phyloP scores from a whole-genome alignment of 371 early-diverging fungal genomes.

The Saksenaea vasiformis region DNA sequence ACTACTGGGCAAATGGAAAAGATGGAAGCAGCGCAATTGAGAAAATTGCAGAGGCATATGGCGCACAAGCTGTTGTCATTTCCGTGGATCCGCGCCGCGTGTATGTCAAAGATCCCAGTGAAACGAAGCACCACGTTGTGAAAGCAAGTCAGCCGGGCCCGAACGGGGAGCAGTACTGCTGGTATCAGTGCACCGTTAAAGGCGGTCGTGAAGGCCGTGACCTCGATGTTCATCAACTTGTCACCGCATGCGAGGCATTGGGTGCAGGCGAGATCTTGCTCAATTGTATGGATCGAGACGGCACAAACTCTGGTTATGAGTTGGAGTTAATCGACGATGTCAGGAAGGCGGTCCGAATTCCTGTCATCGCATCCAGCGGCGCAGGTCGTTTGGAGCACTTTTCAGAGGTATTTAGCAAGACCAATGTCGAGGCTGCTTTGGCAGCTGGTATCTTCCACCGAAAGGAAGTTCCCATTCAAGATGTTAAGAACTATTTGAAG shows the following conservation, averaged over 20 bases:
- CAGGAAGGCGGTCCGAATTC: conserved; percentile 78
- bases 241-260: conserved; percentile 82
- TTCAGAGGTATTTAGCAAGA: conserved; percentile 78
- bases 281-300: conserved; percentile 97
- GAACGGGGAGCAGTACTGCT: conserved; percentile 90
- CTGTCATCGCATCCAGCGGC: conserved; percentile 96
- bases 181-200: conserved; percentile 98
- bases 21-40: conserved; percentile 83
- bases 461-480: conserved; percentile 83
- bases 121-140: conserved; percentile 78
- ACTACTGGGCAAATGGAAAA: conserved; percentile 63
- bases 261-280: conserved; percentile 97
- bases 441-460: conserved; percentile 99
- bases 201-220: conserved; percentile 96
- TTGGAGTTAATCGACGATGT: conserved; percentile 79
- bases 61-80: conserved; percentile 96
- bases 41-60: conserved; percentile 91
- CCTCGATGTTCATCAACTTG: conserved; percentile 90
- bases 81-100: conserved; percentile 96
- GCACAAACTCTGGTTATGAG: conserved; percentile 96
- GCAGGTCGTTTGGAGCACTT: conserved; percentile 91
- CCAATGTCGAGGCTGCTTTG: conserved; percentile 91
- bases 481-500: conserved; percentile 76
- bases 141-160: conserved; percentile 79
- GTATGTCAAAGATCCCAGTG: conserved; percentile 80